Evolutionary conservation across 257 asterid genomes (phyloP).

Genomic region (Solanum chilense): DNA sequence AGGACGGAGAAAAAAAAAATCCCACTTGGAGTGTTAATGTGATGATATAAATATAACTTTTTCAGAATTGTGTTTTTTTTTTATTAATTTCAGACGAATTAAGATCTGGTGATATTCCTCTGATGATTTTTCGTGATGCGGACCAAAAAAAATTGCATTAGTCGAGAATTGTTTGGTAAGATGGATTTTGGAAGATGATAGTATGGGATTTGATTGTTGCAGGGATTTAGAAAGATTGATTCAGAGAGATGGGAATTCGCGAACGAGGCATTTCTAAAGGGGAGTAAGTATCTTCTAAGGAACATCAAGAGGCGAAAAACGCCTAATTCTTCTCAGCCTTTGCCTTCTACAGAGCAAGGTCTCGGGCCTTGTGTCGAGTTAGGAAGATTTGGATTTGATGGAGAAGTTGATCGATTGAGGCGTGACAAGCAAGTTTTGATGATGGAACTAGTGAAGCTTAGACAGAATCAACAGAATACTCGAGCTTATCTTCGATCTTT

Average conservation of each 20-base stretch:
- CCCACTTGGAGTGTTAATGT: background rate
- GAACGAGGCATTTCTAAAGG: constrained; percentile 53
- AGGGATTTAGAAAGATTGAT: constrained; percentile 92
- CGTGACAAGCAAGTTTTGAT: constrained; percentile 46
- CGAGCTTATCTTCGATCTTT: constrained; percentile 41
- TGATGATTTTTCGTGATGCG: background rate
- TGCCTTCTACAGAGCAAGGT: constrained; percentile 16
- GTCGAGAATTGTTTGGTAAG: background rate
- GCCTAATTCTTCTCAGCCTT: background rate
- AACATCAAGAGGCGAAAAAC: constrained; percentile 53
- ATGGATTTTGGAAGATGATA: background rate
- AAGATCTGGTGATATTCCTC: background rate
- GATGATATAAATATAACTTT: background rate
- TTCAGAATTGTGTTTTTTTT: background rate
- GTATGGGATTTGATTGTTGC: constrained; percentile 22
- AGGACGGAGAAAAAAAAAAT: background rate
- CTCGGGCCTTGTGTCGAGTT: constrained; percentile 40
- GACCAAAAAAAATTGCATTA: background rate
- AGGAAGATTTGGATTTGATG: constrained; percentile 44
- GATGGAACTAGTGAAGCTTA: constrained; percentile 47
- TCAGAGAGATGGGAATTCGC: constrained; percentile 89
- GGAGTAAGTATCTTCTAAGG: constrained; percentile 49
- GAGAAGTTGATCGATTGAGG: constrained; percentile 39
- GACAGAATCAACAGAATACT: constrained; percentile 55
- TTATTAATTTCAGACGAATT: background rate